Evolutionary conservation across 305 asterid species (phyloP), one percentile per base, ranked within the genome.

Genomic region (Rubia occidens): DNA sequence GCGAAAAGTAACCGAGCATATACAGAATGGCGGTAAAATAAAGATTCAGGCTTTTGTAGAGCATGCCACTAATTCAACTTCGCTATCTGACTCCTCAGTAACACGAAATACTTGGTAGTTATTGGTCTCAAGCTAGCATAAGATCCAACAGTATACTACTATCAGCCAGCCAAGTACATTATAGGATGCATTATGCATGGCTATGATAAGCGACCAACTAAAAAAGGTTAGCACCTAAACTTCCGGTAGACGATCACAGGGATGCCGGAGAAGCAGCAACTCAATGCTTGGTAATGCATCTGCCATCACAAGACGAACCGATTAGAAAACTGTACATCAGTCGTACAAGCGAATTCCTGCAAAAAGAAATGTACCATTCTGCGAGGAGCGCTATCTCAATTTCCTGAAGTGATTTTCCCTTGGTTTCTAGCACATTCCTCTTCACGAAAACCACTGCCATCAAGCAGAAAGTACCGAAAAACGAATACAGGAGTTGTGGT

Each of bases 331-430:
- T 39, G 60, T 26, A n/a, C 44, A 54, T 15, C n/a, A 35, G 58
- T n/a, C 11, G 2, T 17, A n/a, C 10, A 56, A 58, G 14, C 0
- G 39, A 68, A 20, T 40, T 24, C 51, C 17, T 6, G 40, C 15
- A 4, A 67, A 40, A 0, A 17, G 43, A 63, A 54, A 0, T 2
- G 49, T 69, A 74, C 74, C 78, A 63, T 55, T 81, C 87, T 61
- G 90, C 71, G 55, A 89, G 96, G 63, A 91, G 95, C 40, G 95
- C 91, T n/a, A 86, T 86, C 91, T 91, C 97, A 42, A 91, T 91
- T 73, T 91, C 97, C 77, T 91, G 97, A 73, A 91, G 97, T 3
- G 97, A 82, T 75, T 87, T 91, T 66, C 96, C 97, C 75, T 91
- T 91, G 32, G 97, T 91, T 80, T 91, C 97, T 77, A 89, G 77